These are phyloP conservation scores for Podaxis mareebaensis DNA, from an alignment of 768 basidiomycete genomes.

Conservation along the genomic window DNA sequence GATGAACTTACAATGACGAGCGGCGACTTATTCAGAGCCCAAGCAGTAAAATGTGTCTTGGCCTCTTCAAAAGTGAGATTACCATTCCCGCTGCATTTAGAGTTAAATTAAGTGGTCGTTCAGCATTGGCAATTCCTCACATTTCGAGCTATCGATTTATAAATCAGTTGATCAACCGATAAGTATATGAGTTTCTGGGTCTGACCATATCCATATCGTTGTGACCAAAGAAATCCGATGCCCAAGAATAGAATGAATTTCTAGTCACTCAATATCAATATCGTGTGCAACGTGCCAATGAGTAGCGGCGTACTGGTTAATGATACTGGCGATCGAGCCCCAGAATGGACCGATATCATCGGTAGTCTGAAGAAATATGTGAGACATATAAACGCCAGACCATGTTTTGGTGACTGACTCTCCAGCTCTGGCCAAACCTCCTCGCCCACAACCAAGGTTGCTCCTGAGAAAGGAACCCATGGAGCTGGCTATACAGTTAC, in stretches of 20 bases:
- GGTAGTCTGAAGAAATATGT: conserved; percentile 39
- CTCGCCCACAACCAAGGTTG: conserved; percentile 68
- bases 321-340: conserved; percentile 50
- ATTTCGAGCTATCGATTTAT: conserved; percentile 48
- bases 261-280: conserved; percentile 28
- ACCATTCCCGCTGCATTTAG: conserved; percentile 54
- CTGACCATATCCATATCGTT: conserved; percentile 70
- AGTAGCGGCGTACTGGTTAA: conserved; percentile 46
- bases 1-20: conserved; percentile 46
- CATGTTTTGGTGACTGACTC: conserved; percentile 37
- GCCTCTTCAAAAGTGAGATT: conserved; percentile 60
- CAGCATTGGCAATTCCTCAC: conserved; percentile 29
- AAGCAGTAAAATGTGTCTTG: conserved; percentile 71
- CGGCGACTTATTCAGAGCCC: conserved; percentile 71
- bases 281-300: conserved; percentile 17
- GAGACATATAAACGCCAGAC: background rate
- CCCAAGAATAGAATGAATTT: conserved; percentile 64
- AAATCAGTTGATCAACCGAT: background rate
- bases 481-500: conserved; percentile 26
- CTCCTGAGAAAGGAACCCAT: conserved; percentile 32
- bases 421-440: conserved; percentile 65
- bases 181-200: background rate
- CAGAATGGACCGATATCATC: conserved; percentile 52
- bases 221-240: conserved; percentile 66
- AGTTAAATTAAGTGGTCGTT: background rate